Conservation (phyloP, 208 protist species). For the Porcisia deanei region DNA sequence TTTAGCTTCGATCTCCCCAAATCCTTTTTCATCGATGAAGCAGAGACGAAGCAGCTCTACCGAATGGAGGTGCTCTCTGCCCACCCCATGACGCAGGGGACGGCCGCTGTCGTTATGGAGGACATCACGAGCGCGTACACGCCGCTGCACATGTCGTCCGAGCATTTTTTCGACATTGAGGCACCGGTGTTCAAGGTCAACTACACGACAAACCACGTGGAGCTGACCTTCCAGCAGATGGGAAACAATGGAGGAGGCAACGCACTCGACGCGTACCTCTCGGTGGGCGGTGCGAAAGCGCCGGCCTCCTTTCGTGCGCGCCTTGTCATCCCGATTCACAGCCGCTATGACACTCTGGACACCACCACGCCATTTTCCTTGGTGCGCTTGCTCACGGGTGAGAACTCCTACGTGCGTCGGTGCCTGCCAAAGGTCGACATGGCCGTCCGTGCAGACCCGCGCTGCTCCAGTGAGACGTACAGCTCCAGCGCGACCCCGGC, state of each 20-base stretch:
- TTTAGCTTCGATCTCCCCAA: conserved; percentile 52
- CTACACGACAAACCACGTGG: conserved; percentile 53
- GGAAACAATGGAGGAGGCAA: not conserved
- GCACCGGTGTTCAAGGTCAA: conserved; percentile 68
- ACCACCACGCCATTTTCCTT: conserved; percentile 40
- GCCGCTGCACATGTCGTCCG: conserved; percentile 39
- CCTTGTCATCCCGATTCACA: conserved; percentile 80
- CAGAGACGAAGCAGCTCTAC: conserved; percentile 71
- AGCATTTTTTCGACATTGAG: conserved; percentile 80
- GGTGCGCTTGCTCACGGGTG: conserved; percentile 37
- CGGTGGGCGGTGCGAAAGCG: not conserved
- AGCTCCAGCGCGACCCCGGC: conserved; percentile 3
- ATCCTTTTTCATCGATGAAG: conserved; percentile 75
- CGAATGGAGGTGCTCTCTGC: conserved; percentile 18
- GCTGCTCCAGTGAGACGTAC: conserved; percentile 13
- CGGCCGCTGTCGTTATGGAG: not conserved
- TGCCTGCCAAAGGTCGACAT: conserved; percentile 50
- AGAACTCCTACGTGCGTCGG: conserved; percentile 44
- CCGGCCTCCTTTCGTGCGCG: conserved; percentile 6
- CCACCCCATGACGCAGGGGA: not conserved
- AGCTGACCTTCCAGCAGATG: conserved; percentile 26
- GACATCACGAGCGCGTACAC: conserved; percentile 44
- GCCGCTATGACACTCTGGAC: conserved; percentile 73
- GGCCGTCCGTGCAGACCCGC: conserved; percentile 11
- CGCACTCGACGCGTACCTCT: conserved; percentile 15